These are phyloP conservation scores for Pyrenopolyporus hunteri DNA, from an alignment of 495 filamentous ascomycete species.

Conservation along the genomic window DNA sequence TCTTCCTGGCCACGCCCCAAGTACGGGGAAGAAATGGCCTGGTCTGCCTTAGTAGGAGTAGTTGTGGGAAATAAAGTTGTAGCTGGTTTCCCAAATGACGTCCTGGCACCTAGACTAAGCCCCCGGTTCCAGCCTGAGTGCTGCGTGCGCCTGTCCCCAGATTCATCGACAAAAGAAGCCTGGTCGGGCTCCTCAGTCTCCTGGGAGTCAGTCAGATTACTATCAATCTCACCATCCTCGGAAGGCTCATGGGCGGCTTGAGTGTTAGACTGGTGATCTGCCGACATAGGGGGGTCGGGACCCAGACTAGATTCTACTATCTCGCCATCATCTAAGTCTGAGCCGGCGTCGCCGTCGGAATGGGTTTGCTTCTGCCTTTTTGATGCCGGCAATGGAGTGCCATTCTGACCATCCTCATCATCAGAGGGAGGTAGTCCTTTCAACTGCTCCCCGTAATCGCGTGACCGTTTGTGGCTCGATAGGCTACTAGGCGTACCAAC, in stretches of 20 bases:
- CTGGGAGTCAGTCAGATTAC: not conserved
- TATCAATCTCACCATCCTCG: conserved; percentile 26
- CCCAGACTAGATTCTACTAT: conserved; percentile 38
- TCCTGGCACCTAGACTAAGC: conserved; percentile 36
- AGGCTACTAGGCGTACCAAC: conserved; percentile 8
- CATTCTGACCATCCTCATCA: conserved; percentile 22
- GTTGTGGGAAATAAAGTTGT: conserved; percentile 12
- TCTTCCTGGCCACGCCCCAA: not conserved
- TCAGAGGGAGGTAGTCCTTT: conserved; percentile 35
- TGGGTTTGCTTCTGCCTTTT: conserved; percentile 37
- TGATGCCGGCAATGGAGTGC: not conserved
- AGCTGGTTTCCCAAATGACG: conserved; percentile 28
- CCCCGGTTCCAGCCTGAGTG: conserved; percentile 48
- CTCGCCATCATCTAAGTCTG: conserved; percentile 46
- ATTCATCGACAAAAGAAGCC: conserved; percentile 21
- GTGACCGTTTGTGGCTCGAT: conserved; percentile 27
- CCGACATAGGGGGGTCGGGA: conserved; percentile 4
- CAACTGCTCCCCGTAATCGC: conserved; percentile 36
- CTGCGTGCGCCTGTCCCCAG: conserved; percentile 1
- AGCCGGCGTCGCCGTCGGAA: conserved; percentile 12
- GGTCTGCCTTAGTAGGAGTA: not conserved
- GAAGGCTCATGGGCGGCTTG: conserved; percentile 16
- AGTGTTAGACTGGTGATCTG: conserved; percentile 7
- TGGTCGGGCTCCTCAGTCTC: not conserved
- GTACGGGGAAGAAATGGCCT: not conserved